Evolutionary conservation across 202 grass and related monocot genomes (phyloP).

Genomic region (Panicum virgatum): DNA sequence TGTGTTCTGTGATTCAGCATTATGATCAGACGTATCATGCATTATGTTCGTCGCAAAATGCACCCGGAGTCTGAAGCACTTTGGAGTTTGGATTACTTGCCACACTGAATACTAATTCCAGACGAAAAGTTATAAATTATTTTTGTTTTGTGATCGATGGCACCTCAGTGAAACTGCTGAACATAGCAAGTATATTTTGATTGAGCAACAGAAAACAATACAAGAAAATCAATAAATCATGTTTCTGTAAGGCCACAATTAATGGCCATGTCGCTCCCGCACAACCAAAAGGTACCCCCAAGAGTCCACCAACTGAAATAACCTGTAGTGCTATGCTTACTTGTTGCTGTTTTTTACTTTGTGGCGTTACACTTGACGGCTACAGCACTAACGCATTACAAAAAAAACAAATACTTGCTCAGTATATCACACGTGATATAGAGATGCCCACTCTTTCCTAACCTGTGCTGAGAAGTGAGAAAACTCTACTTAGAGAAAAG

Average conservation of each 20-base stretch:
- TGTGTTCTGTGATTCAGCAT: constrained; percentile 7
- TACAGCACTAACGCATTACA: neutral
- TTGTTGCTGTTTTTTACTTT: neutral
- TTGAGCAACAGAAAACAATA: neutral
- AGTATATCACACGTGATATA: constrained; percentile 8
- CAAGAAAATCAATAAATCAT: neutral
- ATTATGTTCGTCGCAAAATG: constrained; percentile 5
- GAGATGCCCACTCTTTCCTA: constrained; percentile 1
- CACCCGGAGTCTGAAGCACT: neutral
- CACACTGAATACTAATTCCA: neutral
- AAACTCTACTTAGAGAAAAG: neutral
- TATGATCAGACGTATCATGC: neutral
- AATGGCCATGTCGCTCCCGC: neutral
- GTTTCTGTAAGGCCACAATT: neutral
- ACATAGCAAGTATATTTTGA: neutral
- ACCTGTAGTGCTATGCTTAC: neutral
- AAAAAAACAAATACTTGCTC: constrained; percentile 13
- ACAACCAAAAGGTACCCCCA: neutral
- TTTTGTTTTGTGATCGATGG: neutral
- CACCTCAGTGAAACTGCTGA: neutral
- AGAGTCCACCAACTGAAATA: neutral
- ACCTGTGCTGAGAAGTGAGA: neutral
- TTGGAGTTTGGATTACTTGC: constrained; percentile 1
- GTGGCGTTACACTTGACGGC: neutral
- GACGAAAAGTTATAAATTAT: neutral